Percentiles rank a stretch among this genome's conserved stretches.
Evolutionary conservation across 495 filamentous ascomycete genomes (phyloP).

Genomic region (Darksidea phi): DNA sequence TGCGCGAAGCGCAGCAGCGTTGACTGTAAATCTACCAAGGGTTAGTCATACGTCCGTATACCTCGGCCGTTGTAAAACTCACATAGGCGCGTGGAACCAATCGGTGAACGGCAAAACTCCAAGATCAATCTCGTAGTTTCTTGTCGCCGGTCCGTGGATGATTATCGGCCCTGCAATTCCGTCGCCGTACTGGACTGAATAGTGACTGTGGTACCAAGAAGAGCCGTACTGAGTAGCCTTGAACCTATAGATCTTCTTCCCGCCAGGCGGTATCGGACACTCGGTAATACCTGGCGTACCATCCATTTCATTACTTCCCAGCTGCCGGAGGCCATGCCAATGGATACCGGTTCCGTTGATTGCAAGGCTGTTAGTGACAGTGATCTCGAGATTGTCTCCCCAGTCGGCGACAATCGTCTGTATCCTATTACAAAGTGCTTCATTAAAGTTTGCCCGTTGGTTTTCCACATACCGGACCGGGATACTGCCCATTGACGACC

Average conservation of each 20-base stretch:
- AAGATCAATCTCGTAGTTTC: conserved; percentile 46
- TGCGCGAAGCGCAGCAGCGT: conserved; percentile 20
- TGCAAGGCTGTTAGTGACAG: conserved; percentile 39
- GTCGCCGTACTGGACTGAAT: conserved; percentile 43
- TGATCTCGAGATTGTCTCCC: conserved; percentile 41
- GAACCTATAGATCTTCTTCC: conserved; percentile 42
- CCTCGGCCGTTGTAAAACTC: conserved; percentile 3
- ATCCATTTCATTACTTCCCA: conserved; percentile 37
- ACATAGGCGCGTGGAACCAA: conserved; percentile 43
- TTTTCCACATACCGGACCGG: conserved; percentile 28
- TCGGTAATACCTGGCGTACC: conserved; percentile 44
- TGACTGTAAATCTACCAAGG: conserved; percentile 30
- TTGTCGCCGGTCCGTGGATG: conserved; percentile 42
- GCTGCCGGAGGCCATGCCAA: conserved; percentile 46
- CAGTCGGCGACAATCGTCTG: conserved; percentile 37
- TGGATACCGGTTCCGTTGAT: conserved; percentile 45
- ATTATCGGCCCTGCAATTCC: conserved; percentile 42
- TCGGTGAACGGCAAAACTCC: conserved; percentile 40
- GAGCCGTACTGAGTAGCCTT: conserved; percentile 45
- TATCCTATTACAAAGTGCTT: background rate
- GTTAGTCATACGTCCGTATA: background rate
- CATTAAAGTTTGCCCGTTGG: too few species aligned
- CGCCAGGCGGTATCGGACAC: conserved; percentile 43
- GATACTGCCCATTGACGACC: conserved; percentile 36
- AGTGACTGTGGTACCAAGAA: conserved; percentile 45